Conservation (phyloP, 768 basidiomycete species). For the Leccinum incarnatum region DNA sequence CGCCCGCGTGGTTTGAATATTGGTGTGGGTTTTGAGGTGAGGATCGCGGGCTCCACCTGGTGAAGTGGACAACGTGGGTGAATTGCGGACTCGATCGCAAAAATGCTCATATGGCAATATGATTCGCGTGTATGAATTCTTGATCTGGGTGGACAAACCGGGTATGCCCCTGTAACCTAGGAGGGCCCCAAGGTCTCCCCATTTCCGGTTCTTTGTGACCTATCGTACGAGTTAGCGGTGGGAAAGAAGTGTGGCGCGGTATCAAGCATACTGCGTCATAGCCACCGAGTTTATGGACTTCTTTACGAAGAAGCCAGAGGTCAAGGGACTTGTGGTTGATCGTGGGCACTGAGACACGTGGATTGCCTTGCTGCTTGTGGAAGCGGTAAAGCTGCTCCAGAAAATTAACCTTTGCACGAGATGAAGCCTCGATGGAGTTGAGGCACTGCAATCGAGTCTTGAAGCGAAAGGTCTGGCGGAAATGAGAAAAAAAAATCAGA, state of each 20-base stretch:
- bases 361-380: constrained; percentile 93
- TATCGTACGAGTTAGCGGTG: constrained; percentile 36
- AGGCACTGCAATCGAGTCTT: constrained; percentile 92
- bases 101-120: constrained; percentile 97
- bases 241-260: constrained; percentile 14
- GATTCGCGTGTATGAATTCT: constrained; percentile 85
- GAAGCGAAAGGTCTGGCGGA: constrained; percentile 77
- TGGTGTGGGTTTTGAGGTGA: constrained; percentile 54
- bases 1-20: constrained; percentile 41
- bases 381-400: constrained; percentile 95
- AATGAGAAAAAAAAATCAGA: constrained; percentile 22
- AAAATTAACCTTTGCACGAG: constrained; percentile 95
- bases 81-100: constrained; percentile 69
- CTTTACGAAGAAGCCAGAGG: constrained; percentile 89
- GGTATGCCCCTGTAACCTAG: constrained; percentile 82
- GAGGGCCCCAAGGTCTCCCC: constrained; percentile 81
- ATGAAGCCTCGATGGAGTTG: constrained; percentile 96
- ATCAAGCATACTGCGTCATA: constrained; percentile 69
- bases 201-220: constrained; percentile 83
- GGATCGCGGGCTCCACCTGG: constrained; percentile 41
- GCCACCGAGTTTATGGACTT: constrained; percentile 87
- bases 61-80: constrained; percentile 45
- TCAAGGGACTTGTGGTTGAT: constrained; percentile 93
- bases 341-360: constrained; percentile 86
- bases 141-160: constrained; percentile 83